These are phyloP conservation scores for Sporisorium scitamineum DNA, from an alignment of 1,284 basidiomycete genomes.

Conservation along the genomic window DNA sequence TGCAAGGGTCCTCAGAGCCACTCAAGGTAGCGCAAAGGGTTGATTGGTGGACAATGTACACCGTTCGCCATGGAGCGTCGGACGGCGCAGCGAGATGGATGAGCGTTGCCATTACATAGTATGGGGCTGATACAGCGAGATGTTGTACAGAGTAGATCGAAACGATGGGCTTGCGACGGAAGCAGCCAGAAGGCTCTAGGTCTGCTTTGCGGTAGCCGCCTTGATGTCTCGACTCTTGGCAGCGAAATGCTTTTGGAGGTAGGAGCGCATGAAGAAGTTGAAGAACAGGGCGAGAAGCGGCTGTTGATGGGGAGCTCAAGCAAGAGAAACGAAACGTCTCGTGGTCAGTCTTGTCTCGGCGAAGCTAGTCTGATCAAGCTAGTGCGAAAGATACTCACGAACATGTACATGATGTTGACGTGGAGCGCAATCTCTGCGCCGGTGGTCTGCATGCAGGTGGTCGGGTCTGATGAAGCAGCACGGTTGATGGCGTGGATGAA, in stretches of 20 bases:
- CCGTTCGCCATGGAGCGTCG: too few species aligned
- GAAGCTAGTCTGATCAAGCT: too few species aligned
- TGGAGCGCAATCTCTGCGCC: slow-evolving; percentile 59
- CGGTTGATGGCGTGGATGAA: slow-evolving; percentile 35
- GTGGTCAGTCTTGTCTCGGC: too few species aligned
- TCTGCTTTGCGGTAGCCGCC: background rate
- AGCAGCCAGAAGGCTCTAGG: background rate
- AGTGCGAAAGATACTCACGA: slow-evolving; percentile 37
- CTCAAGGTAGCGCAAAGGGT: too few species aligned
- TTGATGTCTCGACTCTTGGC: slow-evolving; percentile 6
- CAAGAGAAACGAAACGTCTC: background rate
- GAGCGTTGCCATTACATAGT: background rate
- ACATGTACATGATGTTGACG: slow-evolving; percentile 62
- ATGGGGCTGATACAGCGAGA: background rate
- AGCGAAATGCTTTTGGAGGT: slow-evolving; percentile 33
- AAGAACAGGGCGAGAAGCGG: slow-evolving; percentile 61
- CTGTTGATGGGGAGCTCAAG: too few species aligned
- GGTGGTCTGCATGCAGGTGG: slow-evolving; percentile 51
- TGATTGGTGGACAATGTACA: too few species aligned
- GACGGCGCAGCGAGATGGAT: too few species aligned
- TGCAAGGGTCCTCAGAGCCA: too few species aligned
- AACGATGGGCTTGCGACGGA: too few species aligned
- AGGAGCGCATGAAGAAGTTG: slow-evolving; percentile 60
- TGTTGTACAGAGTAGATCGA: too few species aligned
- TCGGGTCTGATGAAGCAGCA: slow-evolving; percentile 23